These are phyloP conservation scores for Sporisorium exsertum DNA, from an alignment of 1,284 basidiomycete species.

Conservation along the genomic window DNA sequence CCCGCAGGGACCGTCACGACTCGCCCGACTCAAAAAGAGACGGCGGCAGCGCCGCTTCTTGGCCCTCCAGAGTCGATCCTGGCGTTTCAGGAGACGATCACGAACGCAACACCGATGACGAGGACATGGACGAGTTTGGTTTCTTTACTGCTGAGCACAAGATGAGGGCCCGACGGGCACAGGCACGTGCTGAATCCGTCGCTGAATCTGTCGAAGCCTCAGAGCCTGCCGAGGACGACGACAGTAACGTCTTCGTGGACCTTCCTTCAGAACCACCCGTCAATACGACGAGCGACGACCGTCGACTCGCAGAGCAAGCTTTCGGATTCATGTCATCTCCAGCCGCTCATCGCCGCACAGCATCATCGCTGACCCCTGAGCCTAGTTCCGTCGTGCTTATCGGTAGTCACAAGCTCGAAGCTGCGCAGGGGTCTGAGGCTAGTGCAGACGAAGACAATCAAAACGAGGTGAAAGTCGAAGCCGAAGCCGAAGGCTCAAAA, in stretches of 20 bases:
- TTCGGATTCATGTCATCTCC: slow-evolving; percentile 41
- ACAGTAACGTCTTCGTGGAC: slow-evolving; percentile 5
- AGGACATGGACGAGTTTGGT: slow-evolving; percentile 36
- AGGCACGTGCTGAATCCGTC: background rate
- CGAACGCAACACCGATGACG: background rate
- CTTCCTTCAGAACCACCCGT: slow-evolving; percentile 14
- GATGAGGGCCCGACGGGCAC: slow-evolving; percentile 8
- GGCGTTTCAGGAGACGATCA: background rate
- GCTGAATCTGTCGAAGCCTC: background rate
- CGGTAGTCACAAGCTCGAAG: background rate
- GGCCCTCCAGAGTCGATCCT: slow-evolving; percentile 12
- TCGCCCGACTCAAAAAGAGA: background rate
- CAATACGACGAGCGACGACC: slow-evolving; percentile 33
- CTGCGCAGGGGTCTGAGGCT: background rate
- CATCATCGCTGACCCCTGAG: background rate
- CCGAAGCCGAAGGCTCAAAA: background rate
- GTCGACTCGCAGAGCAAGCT: slow-evolving; percentile 27
- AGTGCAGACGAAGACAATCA: background rate
- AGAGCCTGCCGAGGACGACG: background rate
- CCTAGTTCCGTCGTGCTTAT: background rate
- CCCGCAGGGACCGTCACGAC: background rate
- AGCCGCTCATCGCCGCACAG: background rate
- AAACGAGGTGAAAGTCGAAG: background rate
- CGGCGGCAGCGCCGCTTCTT: slow-evolving; percentile 9
- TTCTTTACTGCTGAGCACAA: slow-evolving; percentile 31